phyloP scores from a whole-genome alignment of 805 yeast genomes.

The Ogataea ganodermae region DNA sequence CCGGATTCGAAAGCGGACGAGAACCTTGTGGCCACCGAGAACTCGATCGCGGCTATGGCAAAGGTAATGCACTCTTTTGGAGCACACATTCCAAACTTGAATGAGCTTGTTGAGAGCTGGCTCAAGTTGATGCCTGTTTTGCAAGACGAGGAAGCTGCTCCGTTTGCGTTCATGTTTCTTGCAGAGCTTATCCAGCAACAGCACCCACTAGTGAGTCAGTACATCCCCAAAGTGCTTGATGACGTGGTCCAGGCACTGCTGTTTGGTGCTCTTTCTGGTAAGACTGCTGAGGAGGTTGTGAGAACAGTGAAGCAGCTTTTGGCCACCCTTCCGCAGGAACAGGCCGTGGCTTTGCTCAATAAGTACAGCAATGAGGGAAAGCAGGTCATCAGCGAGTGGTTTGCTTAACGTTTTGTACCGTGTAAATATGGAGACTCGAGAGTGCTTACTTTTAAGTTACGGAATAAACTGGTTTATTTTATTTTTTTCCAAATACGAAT shows the following conservation, averaged over 20 bases:
- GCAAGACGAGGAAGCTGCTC: constrained; percentile 87
- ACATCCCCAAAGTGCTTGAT: constrained; percentile 63
- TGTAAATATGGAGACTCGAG: background rate
- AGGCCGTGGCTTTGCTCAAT: constrained; percentile 64
- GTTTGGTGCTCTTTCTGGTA: constrained; percentile 67
- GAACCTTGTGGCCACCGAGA: constrained; percentile 84
- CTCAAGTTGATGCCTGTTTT: constrained; percentile 76
- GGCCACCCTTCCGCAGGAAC: constrained; percentile 63
- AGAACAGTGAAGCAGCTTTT: constrained; percentile 64
- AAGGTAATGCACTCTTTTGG: constrained; percentile 72
- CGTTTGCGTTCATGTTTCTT: constrained; percentile 76
- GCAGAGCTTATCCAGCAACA: constrained; percentile 67
- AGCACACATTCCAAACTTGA: constrained; percentile 57
- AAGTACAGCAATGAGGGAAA: constrained; percentile 63
- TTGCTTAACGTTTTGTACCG: constrained; percentile 18
- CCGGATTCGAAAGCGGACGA: constrained; percentile 88
- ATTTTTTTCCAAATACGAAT: no score
- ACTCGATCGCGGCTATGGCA: constrained; percentile 79
- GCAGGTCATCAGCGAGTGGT: constrained; percentile 46
- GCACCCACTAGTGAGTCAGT: constrained; percentile 56
- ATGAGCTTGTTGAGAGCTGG: constrained; percentile 73
- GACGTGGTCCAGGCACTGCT: constrained; percentile 72
- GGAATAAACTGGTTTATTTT: no score
- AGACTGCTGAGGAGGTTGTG: constrained; percentile 67
- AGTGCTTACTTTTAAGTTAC: no score